A percentile compares a stretch with the other conserved stretches of the same genome.
Conservation (phyloP, 139 green algal genomes). For the Chlamydomonas sp. region DNA sequence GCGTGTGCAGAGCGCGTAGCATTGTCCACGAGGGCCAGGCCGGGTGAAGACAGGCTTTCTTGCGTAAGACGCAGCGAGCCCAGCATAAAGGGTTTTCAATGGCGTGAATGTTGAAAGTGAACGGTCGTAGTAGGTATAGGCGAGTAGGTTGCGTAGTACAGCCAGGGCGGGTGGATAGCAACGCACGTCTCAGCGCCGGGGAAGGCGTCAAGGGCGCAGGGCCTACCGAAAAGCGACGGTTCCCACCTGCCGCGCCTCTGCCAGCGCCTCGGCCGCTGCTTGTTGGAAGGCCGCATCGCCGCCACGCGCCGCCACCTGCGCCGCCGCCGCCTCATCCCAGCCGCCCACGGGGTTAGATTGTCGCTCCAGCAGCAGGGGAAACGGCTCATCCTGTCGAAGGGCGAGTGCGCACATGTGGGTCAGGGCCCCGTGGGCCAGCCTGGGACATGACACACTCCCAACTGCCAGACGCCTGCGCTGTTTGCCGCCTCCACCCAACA, state of each 20-base stretch:
- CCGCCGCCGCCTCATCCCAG: constrained; percentile 30
- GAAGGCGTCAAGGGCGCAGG: no score
- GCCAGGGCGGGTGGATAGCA: no score
- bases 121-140: neutral
- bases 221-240: neutral
- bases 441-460: no score
- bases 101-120: no score
- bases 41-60: no score
- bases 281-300: constrained; percentile 41
- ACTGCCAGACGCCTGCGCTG: no score
- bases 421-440: neutral
- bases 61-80: no score
- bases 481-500: no score
- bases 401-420: neutral
- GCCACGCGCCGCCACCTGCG: neutral
- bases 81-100: no score
- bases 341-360: constrained; percentile 71
- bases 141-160: neutral
- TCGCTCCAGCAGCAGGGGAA: constrained; percentile 76
- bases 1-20: neutral
- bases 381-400: constrained; percentile 29
- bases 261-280: constrained; percentile 56
- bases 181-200: no score
- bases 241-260: constrained; percentile 47
- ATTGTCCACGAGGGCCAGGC: no score